Percentiles rank a stretch among this genome's conserved stretches.
These are phyloP conservation scores for Fraxinus albicans DNA, from an alignment of 305 asterid genomes.

Conservation along the genomic window DNA sequence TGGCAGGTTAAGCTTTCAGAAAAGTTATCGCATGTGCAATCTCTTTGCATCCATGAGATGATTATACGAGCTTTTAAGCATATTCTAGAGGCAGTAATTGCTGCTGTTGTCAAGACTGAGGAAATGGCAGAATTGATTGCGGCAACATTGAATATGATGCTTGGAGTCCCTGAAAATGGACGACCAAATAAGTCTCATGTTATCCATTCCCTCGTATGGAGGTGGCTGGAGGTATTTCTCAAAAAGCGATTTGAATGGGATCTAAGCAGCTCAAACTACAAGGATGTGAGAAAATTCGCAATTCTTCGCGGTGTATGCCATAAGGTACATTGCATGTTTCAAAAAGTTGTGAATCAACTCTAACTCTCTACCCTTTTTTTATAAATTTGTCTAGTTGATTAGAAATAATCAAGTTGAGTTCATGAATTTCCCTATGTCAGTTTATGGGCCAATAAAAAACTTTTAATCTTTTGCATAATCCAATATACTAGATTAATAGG, in stretches of 20 bases:
- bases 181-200: slow-evolving; percentile 43
- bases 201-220: slow-evolving; percentile 76
- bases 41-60: slow-evolving; percentile 97
- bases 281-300: slow-evolving; percentile 81
- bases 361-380: background rate
- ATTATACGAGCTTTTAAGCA: slow-evolving; percentile 94
- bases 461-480: background rate
- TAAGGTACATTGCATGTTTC: slow-evolving; percentile 60
- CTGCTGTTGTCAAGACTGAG: slow-evolving; percentile 66
- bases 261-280: slow-evolving; percentile 59
- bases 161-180: slow-evolving; percentile 73
- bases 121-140: slow-evolving; percentile 76
- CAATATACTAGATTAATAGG: background rate
- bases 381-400: background rate
- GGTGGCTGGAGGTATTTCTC: slow-evolving; percentile 86
- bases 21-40: slow-evolving; percentile 91
- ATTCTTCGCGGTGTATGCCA: slow-evolving; percentile 98
- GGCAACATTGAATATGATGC: slow-evolving; percentile 82
- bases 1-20: slow-evolving; percentile 95
- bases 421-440: background rate
- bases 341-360: slow-evolving; percentile 9
- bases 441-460: background rate
- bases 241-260: slow-evolving; percentile 88
- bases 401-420: background rate
- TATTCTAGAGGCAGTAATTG: slow-evolving; percentile 82